Evolutionary conservation across 352 stramenopile species (phyloP).

Genomic region (Globisporangium cederbergense): DNA sequence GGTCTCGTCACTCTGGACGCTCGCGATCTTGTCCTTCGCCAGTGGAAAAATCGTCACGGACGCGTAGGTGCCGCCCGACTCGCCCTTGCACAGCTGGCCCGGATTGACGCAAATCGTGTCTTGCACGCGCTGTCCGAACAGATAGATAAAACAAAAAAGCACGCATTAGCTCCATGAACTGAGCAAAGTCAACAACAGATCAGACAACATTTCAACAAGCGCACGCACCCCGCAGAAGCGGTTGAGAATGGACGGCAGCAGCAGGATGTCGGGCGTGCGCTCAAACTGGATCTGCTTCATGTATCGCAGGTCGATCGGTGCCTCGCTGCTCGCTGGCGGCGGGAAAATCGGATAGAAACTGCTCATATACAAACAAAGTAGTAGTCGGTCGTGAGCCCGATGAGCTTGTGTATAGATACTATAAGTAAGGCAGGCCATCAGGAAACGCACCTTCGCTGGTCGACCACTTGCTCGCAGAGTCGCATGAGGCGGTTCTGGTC

Average conservation of each 20-base stretch:
- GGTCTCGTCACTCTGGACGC: conserved; percentile 37
- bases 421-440: too few species aligned
- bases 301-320: conserved; percentile 91
- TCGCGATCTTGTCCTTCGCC: conserved; percentile 68
- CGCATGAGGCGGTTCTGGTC: conserved; percentile 74
- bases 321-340: conserved; percentile 52
- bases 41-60: conserved; percentile 90
- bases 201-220: not conserved
- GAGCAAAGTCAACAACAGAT: not conserved
- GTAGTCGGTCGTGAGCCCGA: too few species aligned
- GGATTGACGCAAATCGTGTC: conserved; percentile 95
- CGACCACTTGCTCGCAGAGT: conserved; percentile 74
- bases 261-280: conserved; percentile 91
- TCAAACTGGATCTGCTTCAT: conserved; percentile 91
- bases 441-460: conserved; percentile 59
- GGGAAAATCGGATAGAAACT: conserved; percentile 84
- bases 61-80: conserved; percentile 93
- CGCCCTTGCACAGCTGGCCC: conserved; percentile 91
- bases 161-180: too few species aligned
- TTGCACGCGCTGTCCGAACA: conserved; percentile 67
- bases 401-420: too few species aligned
- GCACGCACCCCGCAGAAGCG: conserved; percentile 80
- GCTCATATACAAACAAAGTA: too few species aligned
- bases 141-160: conserved; percentile 9
- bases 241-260: conserved; percentile 94